Conservation (phyloP, 2,329 filamentous ascomycete genomes). For the Pseudomassariella vexata region DNA sequence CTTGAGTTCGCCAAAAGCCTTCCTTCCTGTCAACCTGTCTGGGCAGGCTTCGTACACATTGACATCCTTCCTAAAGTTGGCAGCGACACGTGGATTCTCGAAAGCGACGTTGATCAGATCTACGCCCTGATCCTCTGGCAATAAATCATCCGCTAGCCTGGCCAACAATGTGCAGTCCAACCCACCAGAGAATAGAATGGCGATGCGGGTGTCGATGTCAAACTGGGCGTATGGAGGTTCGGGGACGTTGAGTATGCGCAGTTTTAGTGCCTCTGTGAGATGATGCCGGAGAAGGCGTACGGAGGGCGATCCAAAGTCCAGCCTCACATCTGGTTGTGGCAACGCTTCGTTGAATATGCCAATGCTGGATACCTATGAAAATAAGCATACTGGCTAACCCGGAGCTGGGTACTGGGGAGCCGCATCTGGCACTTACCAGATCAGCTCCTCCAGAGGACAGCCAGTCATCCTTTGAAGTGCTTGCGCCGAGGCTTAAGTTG, state of each 20-base stretch:
- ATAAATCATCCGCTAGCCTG: constrained; percentile 68
- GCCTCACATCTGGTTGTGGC: constrained; percentile 21
- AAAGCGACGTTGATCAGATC: constrained; percentile 96
- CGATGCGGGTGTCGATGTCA: constrained; percentile 50
- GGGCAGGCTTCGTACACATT: constrained; percentile 76
- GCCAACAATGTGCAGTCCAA: constrained; percentile 89
- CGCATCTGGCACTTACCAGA: constrained; percentile 36
- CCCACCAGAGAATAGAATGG: constrained; percentile 88
- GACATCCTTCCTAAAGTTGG: constrained; percentile 31
- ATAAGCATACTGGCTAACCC: no score
- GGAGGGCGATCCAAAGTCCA: constrained; percentile 38
- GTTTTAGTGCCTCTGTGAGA: constrained; percentile 55
- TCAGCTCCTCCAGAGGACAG: constrained; percentile 24
- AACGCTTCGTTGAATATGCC: constrained; percentile 45
- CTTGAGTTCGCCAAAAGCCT: constrained; percentile 70
- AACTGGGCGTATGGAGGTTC: constrained; percentile 36
- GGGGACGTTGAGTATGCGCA: constrained; percentile 63
- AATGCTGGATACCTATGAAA: constrained; percentile 45
- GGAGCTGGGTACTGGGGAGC: no score
- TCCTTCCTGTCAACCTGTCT: constrained; percentile 80
- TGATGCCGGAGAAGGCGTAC: constrained; percentile 47
- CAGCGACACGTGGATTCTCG: constrained; percentile 77
- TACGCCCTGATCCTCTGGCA: constrained; percentile 63
- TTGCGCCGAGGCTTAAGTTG: constrained; percentile 9
- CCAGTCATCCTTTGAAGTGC: constrained; percentile 26